Percentiles rank a stretch among this genome's conserved stretches.
These are phyloP conservation scores for Zizania palustris DNA, from an alignment of 202 grass and related monocot species.

Conservation along the genomic window DNA sequence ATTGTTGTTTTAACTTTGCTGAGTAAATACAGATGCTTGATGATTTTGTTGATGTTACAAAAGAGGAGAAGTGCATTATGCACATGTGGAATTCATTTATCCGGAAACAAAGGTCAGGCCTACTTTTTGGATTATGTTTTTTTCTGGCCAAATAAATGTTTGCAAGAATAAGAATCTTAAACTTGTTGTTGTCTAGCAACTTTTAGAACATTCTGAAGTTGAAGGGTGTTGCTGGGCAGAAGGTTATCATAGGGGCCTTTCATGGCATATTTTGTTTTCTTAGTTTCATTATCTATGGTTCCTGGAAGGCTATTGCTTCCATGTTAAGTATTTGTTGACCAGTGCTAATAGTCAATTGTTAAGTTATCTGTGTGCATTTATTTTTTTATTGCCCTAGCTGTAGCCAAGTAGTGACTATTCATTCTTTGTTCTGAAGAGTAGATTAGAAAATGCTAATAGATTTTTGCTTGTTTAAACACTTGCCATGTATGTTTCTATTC, in stretches of 20 bases:
- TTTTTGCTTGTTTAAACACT: neutral
- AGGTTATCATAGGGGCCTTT: neutral
- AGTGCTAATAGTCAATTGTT: neutral
- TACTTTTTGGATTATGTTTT: neutral
- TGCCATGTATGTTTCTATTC: neutral
- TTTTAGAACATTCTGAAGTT: neutral
- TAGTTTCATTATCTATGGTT: neutral
- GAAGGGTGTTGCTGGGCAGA: neutral
- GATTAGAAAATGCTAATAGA: neutral
- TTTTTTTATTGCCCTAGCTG: neutral
- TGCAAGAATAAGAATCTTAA: neutral
- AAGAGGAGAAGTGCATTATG: constrained; percentile 92
- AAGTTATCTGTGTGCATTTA: neutral
- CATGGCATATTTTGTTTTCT: neutral
- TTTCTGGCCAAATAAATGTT: neutral
- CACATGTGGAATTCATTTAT: constrained; percentile 97
- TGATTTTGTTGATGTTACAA: constrained; percentile 73
- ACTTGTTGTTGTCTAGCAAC: neutral
- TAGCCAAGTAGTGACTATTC: neutral
- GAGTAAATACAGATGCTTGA: constrained; percentile 75
- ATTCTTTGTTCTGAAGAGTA: neutral
- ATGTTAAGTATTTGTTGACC: neutral
- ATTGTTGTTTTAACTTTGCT: constrained; percentile 21
- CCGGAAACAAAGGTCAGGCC: constrained; percentile 70
- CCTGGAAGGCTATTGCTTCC: neutral